phyloP scores from a whole-genome alignment of 495 filamentous ascomycete species.

The Talaromyces stipitatus region DNA sequence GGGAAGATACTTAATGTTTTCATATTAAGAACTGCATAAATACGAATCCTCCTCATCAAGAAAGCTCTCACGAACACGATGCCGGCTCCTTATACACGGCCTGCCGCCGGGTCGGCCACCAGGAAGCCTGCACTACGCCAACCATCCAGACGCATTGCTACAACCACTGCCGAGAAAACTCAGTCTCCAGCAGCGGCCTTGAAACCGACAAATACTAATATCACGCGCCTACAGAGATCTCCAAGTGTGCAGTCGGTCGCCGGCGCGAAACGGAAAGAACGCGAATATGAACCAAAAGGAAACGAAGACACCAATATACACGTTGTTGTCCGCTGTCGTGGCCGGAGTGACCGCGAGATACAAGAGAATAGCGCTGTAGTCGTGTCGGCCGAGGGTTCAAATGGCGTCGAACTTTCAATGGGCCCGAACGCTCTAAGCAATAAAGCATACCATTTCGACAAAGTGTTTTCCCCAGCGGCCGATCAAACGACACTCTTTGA shows the following conservation, averaged over 20 bases:
- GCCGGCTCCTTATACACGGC: constrained; percentile 26
- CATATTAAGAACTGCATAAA: background rate
- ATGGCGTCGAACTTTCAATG: constrained; percentile 86
- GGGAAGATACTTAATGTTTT: background rate
- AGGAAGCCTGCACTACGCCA: constrained; percentile 51
- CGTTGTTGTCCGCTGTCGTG: constrained; percentile 90
- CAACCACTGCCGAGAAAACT: constrained; percentile 31
- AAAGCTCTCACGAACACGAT: background rate
- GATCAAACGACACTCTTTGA: constrained; percentile 91
- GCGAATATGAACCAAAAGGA: constrained; percentile 67
- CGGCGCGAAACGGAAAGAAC: constrained; percentile 68
- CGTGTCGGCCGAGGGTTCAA: constrained; percentile 76
- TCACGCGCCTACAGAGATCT: constrained; percentile 27
- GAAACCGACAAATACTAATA: constrained; percentile 39
- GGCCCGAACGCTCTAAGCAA: constrained; percentile 86
- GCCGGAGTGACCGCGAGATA: constrained; percentile 85
- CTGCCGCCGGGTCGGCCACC: constrained; percentile 39
- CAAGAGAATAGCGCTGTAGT: constrained; percentile 90
- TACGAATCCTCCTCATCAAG: background rate
- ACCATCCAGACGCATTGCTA: constrained; percentile 32
- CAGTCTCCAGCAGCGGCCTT: constrained; percentile 59
- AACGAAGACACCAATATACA: constrained; percentile 91
- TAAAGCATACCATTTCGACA: constrained; percentile 94
- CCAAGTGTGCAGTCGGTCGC: constrained; percentile 32
- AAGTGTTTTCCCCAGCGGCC: constrained; percentile 91